Evolutionary conservation across 2,329 filamentous ascomycete genomes (phyloP), one percentile per base, ranked within the genome.

Genomic region (Xylaria sp.): DNA sequence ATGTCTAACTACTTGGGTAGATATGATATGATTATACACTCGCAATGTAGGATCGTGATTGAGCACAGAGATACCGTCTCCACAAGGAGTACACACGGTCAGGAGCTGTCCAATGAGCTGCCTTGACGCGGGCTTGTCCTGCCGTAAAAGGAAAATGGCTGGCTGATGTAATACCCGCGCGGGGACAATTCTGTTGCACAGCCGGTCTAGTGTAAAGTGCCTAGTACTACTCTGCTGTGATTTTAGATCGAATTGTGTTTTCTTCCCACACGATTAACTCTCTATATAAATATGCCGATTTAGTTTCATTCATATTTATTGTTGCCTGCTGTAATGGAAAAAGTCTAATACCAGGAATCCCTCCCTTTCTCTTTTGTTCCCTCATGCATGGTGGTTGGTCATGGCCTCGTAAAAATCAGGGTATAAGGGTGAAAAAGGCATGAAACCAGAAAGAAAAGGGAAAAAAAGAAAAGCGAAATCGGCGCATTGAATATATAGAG

Each of bases 131-230:
- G 38, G 22, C 62, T 60, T 17, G 27, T 29, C 49, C 49, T 31
- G 38, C 62, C 62, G 31, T 29, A 64, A 64, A 54, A 36, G 62
- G 62, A 64, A 59, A 54, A 64, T 6, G 39, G 7, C 17, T 20
- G 9, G 45, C 55, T 64, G 55, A 64, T 39, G 31, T 60, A 60
- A 60, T 31, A 54, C 55, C 62, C 55, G 47, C 62, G 55, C 60
- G 60, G 49, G 59, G 22, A n/a, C n/a, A n/a, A n/a, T n/a, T 17
- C 36, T 20, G 15, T 55, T 31, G 29, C 29, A 31, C 29, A 31
- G 29, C 29, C 7, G 29, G 29, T 31, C 29, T 10, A 45, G 11
- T n/a, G 7, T 11, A 11, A 25, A 7, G 20, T 29, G n/a, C 20
- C n/a, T 50, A 49, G 5, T n/a, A 27, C 3, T 17, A 29, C 45